phyloP scores from a whole-genome alignment of 495 filamentous ascomycete species.

The Penicillium ucsense region DNA sequence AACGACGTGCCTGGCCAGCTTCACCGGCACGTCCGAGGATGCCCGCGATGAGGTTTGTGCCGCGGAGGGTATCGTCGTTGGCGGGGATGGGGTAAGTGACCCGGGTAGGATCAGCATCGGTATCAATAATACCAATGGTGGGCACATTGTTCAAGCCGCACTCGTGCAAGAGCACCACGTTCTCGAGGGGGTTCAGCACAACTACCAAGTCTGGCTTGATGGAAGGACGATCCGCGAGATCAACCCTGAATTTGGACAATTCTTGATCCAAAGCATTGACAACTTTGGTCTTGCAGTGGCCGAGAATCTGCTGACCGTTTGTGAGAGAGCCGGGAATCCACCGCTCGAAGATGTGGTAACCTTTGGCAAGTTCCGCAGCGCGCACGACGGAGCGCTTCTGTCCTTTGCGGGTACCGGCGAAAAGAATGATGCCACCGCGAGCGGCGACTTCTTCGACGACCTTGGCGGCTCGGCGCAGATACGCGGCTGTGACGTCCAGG shows the following conservation, averaged over 20 bases:
- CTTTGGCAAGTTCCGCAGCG: constrained; percentile 66
- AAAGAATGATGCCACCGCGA: constrained; percentile 76
- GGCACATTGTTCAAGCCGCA: constrained; percentile 81
- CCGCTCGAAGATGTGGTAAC: constrained; percentile 84
- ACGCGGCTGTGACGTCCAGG: constrained; percentile 74
- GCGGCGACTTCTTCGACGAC: constrained; percentile 81
- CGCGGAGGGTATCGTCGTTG: constrained; percentile 90
- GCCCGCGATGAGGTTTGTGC: constrained; percentile 70
- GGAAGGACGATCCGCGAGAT: constrained; percentile 49
- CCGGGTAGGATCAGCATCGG: constrained; percentile 82
- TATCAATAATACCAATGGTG: constrained; percentile 92
- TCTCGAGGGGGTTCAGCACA: constrained; percentile 86
- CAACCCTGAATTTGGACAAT: constrained; percentile 52
- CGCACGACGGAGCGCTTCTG: constrained; percentile 70
- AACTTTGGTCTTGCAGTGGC: constrained; percentile 52
- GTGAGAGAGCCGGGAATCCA: constrained; percentile 92
- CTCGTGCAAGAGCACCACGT: constrained; percentile 81
- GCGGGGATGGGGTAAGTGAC: constrained; percentile 96
- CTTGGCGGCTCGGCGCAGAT: constrained; percentile 81
- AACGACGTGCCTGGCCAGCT: constrained; percentile 57
- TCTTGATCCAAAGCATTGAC: constrained; percentile 62
- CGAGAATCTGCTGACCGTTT: constrained; percentile 82
- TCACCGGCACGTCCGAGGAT: constrained; percentile 78
- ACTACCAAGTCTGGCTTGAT: constrained; percentile 87
- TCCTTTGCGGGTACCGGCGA: constrained; percentile 75